phyloP scores from a whole-genome alignment of 306 rosid species.

The Crataegus laevigata region DNA sequence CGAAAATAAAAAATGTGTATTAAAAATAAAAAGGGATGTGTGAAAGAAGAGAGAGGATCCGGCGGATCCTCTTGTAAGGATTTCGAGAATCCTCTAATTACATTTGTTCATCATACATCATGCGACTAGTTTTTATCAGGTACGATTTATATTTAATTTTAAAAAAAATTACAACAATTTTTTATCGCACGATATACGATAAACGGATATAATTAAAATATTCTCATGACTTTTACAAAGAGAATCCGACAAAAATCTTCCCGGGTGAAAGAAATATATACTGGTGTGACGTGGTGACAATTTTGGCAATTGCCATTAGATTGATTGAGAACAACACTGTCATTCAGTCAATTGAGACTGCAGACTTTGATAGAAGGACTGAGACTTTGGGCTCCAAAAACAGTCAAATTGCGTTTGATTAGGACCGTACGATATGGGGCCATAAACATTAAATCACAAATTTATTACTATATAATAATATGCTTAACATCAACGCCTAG shows the following conservation, averaged over 20 bases:
- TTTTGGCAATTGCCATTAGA: not conserved
- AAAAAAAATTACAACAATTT: too few relatives aligned
- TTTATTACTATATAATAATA: not conserved
- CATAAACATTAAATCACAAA: not conserved
- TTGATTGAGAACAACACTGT: not conserved
- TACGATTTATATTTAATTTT: too few relatives aligned
- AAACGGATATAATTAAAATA: accelerated
- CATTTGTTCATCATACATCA: accelerated
- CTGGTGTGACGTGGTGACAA: not conserved
- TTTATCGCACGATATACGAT: accelerated
- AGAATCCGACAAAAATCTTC: too few relatives aligned
- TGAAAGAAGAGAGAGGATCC: too few relatives aligned
- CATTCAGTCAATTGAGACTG: too few relatives aligned
- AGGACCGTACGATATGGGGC: not conserved
- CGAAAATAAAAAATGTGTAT: too few relatives aligned
- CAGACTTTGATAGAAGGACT: not conserved
- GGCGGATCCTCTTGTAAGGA: too few relatives aligned
- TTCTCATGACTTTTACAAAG: accelerated
- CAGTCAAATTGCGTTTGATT: constrained; percentile 15
- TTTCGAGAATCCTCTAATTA: accelerated
- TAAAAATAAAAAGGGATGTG: too few relatives aligned
- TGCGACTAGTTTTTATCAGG: accelerated
- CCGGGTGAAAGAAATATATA: not conserved
- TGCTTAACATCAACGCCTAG: not conserved
- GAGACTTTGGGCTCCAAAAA: not conserved